Evolutionary conservation across 2,329 filamentous ascomycete species (phyloP).

Genomic region (Sporothrix luriei): DNA sequence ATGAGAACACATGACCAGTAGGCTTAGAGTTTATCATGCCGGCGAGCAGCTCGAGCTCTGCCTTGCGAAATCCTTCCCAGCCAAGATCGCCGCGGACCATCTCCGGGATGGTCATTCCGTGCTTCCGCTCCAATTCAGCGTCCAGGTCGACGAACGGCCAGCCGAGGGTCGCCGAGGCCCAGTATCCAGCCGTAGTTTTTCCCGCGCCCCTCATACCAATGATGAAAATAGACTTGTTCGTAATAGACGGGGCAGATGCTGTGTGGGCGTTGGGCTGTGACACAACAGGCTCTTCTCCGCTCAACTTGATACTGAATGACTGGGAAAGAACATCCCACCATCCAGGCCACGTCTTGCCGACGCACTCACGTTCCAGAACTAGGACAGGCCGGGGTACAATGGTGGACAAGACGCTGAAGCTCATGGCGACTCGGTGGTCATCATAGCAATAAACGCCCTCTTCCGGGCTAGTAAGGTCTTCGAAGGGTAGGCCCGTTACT

Average conservation of each 20-base stretch:
- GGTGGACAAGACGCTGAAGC: constrained; percentile 85
- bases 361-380: constrained; percentile 87
- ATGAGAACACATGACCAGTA: constrained; percentile 81
- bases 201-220: constrained; percentile 97
- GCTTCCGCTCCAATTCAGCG: constrained; percentile 74
- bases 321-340: constrained; percentile 93
- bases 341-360: constrained; percentile 96
- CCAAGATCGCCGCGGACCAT: constrained; percentile 72
- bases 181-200: constrained; percentile 89
- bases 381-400: constrained; percentile 71
- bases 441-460: constrained; percentile 87
- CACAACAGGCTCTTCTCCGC: constrained; percentile 65
- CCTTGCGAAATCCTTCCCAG: constrained; percentile 85
- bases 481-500: constrained; percentile 57
- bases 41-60: constrained; percentile 74
- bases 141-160: constrained; percentile 86
- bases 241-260: constrained; percentile 35
- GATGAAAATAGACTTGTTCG: constrained; percentile 76
- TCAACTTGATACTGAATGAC: constrained; percentile 74
- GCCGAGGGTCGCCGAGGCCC: constrained; percentile 75
- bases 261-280: constrained; percentile 30
- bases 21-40: constrained; percentile 74
- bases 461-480: constrained; percentile 57
- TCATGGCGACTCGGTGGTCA: constrained; percentile 97
- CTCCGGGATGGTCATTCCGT: constrained; percentile 78